phyloP scores from a whole-genome alignment of 352 stramenopile genomes.

The Pythium plurisporium region DNA sequence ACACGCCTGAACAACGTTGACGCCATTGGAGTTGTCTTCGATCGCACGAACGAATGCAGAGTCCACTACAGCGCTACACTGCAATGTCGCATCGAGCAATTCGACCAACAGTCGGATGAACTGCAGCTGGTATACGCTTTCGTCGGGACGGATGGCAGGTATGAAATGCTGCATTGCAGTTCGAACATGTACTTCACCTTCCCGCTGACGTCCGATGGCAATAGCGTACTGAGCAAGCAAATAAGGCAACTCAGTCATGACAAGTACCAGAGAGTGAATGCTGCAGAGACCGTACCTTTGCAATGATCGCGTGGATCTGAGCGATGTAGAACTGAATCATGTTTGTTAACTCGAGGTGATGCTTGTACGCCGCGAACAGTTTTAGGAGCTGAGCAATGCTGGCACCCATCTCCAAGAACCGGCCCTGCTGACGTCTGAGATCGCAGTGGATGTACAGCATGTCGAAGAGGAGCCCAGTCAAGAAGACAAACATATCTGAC shows the following conservation, averaged over 20 bases:
- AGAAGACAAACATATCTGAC: slow-evolving; percentile 37
- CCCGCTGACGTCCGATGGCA: slow-evolving; percentile 45
- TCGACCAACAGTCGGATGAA: slow-evolving; percentile 58
- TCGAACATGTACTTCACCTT: slow-evolving; percentile 52
- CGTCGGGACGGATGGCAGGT: slow-evolving; percentile 22
- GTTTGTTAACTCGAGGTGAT: slow-evolving; percentile 35
- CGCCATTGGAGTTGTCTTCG: background rate
- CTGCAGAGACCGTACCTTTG: slow-evolving; percentile 37
- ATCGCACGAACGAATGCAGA: slow-evolving; percentile 7
- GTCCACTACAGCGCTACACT: slow-evolving; percentile 36
- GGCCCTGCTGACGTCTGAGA: slow-evolving; percentile 50
- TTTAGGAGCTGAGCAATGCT: slow-evolving; percentile 54
- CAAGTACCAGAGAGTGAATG: background rate
- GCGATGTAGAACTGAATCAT: slow-evolving; percentile 51
- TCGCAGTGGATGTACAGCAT: slow-evolving; percentile 62
- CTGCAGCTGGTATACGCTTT: slow-evolving; percentile 39
- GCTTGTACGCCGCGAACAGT: slow-evolving; percentile 50
- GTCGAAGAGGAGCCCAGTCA: slow-evolving; percentile 61
- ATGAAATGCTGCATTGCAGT: slow-evolving; percentile 47
- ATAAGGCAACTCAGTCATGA: too few relatives aligned
- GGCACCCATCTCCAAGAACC: slow-evolving; percentile 61
- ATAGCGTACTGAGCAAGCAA: slow-evolving; percentile 42
- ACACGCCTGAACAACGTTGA: slow-evolving; percentile 34
- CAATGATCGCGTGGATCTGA: slow-evolving; percentile 53
- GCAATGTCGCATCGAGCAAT: slow-evolving; percentile 43